These are phyloP conservation scores for Puccinia triticina DNA, from an alignment of 1,284 basidiomycete genomes.

Conservation along the genomic window DNA sequence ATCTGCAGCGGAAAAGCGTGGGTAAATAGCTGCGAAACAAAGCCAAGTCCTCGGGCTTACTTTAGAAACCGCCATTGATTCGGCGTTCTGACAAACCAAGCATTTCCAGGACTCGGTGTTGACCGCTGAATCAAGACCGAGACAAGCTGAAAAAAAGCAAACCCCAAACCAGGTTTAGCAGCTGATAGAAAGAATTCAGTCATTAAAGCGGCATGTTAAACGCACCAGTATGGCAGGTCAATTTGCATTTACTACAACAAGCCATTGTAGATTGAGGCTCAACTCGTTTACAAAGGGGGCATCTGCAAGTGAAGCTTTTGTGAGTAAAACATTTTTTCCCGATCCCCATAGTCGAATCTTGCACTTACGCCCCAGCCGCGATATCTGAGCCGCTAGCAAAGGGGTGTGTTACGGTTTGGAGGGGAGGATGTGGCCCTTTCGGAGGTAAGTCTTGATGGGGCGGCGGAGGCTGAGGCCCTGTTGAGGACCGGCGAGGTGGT, in stretches of 20 bases:
- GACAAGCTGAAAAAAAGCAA: conserved; percentile 24
- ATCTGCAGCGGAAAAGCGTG: conserved; percentile 19
- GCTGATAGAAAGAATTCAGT: background rate
- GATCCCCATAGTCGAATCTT: background rate
- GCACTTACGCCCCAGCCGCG: background rate
- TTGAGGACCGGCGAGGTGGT: background rate
- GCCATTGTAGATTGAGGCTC: conserved; percentile 34
- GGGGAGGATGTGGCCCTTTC: background rate
- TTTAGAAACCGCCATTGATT: conserved; percentile 44
- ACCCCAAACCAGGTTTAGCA: background rate
- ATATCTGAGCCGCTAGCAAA: background rate
- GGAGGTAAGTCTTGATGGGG: background rate
- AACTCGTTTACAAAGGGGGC: conserved; percentile 35
- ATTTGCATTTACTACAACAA: conserved; percentile 34
- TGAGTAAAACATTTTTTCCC: background rate
- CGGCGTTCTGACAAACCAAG: conserved; percentile 39
- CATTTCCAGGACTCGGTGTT: conserved; percentile 37
- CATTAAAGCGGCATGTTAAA: background rate
- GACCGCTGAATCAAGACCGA: conserved; percentile 29
- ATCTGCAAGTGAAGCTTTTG: conserved; percentile 21
- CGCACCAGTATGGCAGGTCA: conserved; percentile 42
- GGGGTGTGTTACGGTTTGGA: background rate
- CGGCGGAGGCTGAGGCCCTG: background rate
- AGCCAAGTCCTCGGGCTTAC: background rate
- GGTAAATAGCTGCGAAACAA: background rate